Evolutionary conservation across 345 rosid species (phyloP), one percentile per base, ranked within the genome.

Genomic region (Odontarrhena argentea): DNA sequence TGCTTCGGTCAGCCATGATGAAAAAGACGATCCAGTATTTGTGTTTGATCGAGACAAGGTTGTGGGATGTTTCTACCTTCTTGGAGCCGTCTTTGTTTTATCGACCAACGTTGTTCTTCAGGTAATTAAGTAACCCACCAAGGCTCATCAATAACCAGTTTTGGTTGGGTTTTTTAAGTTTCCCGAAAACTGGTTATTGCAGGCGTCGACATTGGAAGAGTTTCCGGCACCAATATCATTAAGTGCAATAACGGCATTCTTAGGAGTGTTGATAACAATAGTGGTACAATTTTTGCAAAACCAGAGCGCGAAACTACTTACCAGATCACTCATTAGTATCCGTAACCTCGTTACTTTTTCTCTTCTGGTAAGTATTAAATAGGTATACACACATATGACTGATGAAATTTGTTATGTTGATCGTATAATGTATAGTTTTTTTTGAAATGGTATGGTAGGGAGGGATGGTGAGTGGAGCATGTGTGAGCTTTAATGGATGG

Each of bases 181-280:
- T 28, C 32, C 48, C 41, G 25, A 51, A 58, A 1, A 9, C 15
- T 51, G 58, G 69, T 67, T 55, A 26, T 44, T 45, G 10, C 77
- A 94, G 97, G 97, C 96, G 2, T 35, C 81, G 2, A 70, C 96
- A 35, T 67, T 91, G 77, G 79, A 71, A 7, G 86, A 86, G 54
- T 91, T 95, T 74, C 94, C 96, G 0, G 99, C 97, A n/a, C 99
- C 99, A 0, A 83, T 89, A 50, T 91, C 98, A 0, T 49, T 91
- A 64, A 84, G 83, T 67, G 94, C 89, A 12, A 75, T 85, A 67
- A 86, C 91, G 43, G 85, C 96, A 8, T 70, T 89, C 56, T 76
- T 91, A 2, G 99, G 98, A 37, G 85, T 82, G 48, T 14, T 86
- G 64, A 76, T 76, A 56, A 86, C 98, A 44, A 77, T 80, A 14